Base-by-base conservation (phyloP, 805 yeast genomes). In the Yamadazyma ubonensis region DNA sequence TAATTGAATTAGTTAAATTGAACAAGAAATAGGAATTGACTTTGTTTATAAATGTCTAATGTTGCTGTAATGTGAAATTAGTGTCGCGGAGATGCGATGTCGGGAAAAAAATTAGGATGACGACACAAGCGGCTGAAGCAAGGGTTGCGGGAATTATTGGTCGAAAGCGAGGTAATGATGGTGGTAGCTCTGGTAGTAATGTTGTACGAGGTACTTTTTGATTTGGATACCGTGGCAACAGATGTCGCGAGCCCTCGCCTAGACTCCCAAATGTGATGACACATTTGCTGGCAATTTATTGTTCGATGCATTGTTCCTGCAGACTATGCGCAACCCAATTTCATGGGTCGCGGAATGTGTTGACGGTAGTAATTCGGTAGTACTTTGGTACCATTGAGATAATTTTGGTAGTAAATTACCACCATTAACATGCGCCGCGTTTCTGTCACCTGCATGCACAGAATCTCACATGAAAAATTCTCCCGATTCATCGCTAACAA, bases 51-150 rank as follows among this genome's bases (percentile, higher is more conserved):
- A 33, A 33, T 33, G 16, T 26, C n/a, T 35, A 32, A 11, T 20
- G 14, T 32, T 32, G 35, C 35, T 32, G 27, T 21, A n/a, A 32
- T 14, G 35, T 32, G 35, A 32, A 32, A 32, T 32, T 32, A 17
- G 35, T 32, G 35, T 21, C 35, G 27, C 35, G 35, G 18, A 3
- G 35, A 32, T 32, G 35, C 25, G 36, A 33, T 33, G 29, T 25
- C 29, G 22, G 29, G 17, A 10, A 5, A 6, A 12, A 15, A 16
- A 23, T n/a, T n/a, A n/a, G n/a, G n/a, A 27, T 27, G 15, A 27
- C 36, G 29, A 33, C 36, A 33, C n/a, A 17, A 15, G 29, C 36
- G 35, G 35, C 35, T 32, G 26, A 32, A 22, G 22, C 20, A 12
- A 16, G 5, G 9, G 4, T 30, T 10, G 33, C 8, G 22, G 8